phyloP scores from a whole-genome alignment of 495 filamentous ascomycete genomes.

The Podospora bellae-mahoneyi region DNA sequence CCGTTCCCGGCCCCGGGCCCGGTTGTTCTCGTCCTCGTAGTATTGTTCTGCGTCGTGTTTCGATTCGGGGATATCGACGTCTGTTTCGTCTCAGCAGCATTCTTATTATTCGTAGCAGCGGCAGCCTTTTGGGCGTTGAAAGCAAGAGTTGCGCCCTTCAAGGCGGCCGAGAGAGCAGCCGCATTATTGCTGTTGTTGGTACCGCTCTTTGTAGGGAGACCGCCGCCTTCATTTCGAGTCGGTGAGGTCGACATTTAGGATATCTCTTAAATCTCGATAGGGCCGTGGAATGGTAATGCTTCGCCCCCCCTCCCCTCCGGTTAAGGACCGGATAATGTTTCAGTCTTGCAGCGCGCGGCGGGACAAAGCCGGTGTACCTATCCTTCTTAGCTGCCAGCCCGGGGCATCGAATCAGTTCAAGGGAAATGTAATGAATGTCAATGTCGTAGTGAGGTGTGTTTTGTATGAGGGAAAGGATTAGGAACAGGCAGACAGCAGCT shows the following conservation, averaged over 20 bases:
- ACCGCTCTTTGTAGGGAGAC: background rate
- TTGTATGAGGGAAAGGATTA: background rate
- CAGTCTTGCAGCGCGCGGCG: background rate
- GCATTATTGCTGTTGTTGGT: conserved; percentile 13
- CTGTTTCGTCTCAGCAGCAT: background rate
- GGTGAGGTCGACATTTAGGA: background rate
- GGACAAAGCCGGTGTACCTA: background rate
- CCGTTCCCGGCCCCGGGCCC: conserved; percentile 31
- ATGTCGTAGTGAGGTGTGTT: background rate
- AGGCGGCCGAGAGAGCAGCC: conserved; percentile 32
- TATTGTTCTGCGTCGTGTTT: conserved; percentile 7
- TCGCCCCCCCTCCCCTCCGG: too few relatives aligned
- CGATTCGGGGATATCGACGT: conserved; percentile 18
- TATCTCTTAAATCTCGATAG: background rate
- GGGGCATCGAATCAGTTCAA: too few relatives aligned
- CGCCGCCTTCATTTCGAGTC: conserved; percentile 3
- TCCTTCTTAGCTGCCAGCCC: background rate
- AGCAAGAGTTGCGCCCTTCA: conserved; percentile 47
- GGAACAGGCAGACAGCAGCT: background rate
- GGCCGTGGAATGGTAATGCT: background rate
- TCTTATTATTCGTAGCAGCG: background rate
- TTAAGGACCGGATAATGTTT: background rate
- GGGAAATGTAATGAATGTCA: background rate
- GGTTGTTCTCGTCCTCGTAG: conserved; percentile 18
- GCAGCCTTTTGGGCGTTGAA: conserved; percentile 34